Percentiles rank a stretch among this genome's conserved stretches.
These are phyloP conservation scores for Cadophora gregata DNA, from an alignment of 2,329 filamentous ascomycete genomes.

Conservation along the genomic window DNA sequence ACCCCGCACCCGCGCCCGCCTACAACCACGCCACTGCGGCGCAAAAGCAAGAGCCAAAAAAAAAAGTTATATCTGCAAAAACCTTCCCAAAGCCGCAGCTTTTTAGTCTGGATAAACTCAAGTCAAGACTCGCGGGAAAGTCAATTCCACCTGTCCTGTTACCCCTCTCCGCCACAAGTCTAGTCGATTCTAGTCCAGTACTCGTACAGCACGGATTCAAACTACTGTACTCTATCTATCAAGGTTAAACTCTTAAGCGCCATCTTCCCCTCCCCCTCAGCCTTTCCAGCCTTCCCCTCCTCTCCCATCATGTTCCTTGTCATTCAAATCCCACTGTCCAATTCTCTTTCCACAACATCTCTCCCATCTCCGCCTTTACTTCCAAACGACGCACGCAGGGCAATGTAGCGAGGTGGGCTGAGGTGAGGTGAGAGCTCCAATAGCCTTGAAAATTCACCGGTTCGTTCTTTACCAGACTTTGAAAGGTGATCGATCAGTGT, in stretches of 20 bases:
- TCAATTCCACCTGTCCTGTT: conserved; percentile 5
- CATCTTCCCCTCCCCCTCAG: too few relatives aligned
- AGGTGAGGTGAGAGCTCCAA: too few relatives aligned
- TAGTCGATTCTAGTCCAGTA: too few relatives aligned
- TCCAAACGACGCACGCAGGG: too few relatives aligned
- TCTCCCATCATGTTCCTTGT: neutral
- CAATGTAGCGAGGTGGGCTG: too few relatives aligned
- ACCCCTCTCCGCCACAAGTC: too few relatives aligned
- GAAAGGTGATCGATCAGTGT: too few relatives aligned
- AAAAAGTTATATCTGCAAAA: conserved; percentile 4
- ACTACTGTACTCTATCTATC: too few relatives aligned
- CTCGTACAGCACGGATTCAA: too few relatives aligned
- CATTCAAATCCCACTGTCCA: neutral
- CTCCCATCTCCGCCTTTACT: conserved; percentile 5
- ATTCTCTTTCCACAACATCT: neutral
- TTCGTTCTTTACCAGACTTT: conserved; percentile 7
- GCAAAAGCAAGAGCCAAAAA: neutral
- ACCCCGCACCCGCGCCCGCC: too few relatives aligned
- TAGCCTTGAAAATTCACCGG: neutral
- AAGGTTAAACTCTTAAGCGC: neutral
- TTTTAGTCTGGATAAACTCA: neutral
- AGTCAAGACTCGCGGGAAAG: neutral
- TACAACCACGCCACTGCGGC: too few relatives aligned
- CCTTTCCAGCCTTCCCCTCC: neutral
- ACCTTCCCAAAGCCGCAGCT: neutral